Evolutionary conservation across 495 filamentous ascomycete genomes (phyloP), one percentile per base, ranked within the genome.

Genomic region (Xylaria grammica): DNA sequence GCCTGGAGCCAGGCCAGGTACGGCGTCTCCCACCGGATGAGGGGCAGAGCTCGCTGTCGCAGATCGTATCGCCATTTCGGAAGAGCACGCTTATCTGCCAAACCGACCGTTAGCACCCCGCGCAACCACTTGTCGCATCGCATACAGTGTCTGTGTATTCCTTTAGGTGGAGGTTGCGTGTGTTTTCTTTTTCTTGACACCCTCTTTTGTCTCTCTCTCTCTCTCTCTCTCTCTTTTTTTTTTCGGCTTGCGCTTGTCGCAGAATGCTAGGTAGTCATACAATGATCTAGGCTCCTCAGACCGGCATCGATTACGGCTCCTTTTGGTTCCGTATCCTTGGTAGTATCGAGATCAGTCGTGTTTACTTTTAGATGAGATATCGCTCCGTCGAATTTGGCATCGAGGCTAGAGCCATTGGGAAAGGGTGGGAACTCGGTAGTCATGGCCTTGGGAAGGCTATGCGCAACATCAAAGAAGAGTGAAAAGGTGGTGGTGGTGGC

Each of bases 21-120:
- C 2, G 93, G 94, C 1, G 95, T 99, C 79, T 99, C 95, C 90
- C 89, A 94, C 75, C 95, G 88, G 29, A 98, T 86, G 46, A 97
- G 83, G 65, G 93, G 94, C 40, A 99, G 87, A 44, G 96, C 81
- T 62, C 79, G 80, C 67, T 96, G 89, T 70, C 95, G 91, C 46
- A 94, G 81, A 63, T 81, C 82, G 75, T 97, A 97, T 64, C 94
- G 89, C 95, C 95, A 99, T 86, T 80, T 75, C 45, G 95, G 93
- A 24, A 99, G 85, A 64, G 86, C 86, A 73, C 85, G 85, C 63
- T 89, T 92, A 78, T 99, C 94, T 97, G 67, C 58, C 60, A 52
- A 38, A n/a, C 17, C 67, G 46, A 49, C 30, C 20, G 38, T 67
- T 46, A 61, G 59, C 67, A 56, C 66, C 38, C 64, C 59, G 51